Evolutionary conservation across 176 grass and related monocot genomes (phyloP), one percentile per base, ranked within the genome.

Genomic region (Dactylis glomerata): DNA sequence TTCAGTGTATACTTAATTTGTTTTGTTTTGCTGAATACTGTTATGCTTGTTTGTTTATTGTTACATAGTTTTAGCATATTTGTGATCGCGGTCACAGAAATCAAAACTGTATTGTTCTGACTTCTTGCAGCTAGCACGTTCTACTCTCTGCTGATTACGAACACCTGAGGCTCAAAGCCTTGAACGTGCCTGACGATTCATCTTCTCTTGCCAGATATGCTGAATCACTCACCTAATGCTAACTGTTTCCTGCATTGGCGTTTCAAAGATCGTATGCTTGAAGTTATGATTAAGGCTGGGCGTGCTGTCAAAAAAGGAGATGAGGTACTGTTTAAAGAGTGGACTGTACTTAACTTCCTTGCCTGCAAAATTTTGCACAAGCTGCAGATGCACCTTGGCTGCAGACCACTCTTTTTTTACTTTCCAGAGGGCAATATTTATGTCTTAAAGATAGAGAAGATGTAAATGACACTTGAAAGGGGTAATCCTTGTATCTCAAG

Each of bases 161-260:
- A 65, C 15, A 51, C 8, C 14, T 31, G 40, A 68, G 62, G 1
- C 16, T 57, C 63, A 64, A 73, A 73, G 24, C 42, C 41, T 73
- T 8, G 77, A 44, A 73, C 22, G 52, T 82, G 46, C 57, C 34
- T 78, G 62, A 38, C 6, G 20, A 26, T 34, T 74, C 74, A 3
- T 33, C 13, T 72, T 86, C 75, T 85, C 17, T 87, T 23, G 83
- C 80, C 90, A 98, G 95, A 98, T 90, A 98, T 98, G 95, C 84
- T 98, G 85, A 98, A 95, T 82, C 95, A 98, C 77, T 98, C 95
- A 8, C 92, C 94, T 80, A 80, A 93, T 86, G 92, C 95, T 84
- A 98, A 98, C 64, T 95, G 92, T 89, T 98, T 98, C 74, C 84
- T 98, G 55, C 96, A 98, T 83, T 95, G 96, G 96, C 90, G 96